These are phyloP conservation scores for Euryodendron excelsum DNA, from an alignment of 148 eudicot genomes.

Conservation along the genomic window DNA sequence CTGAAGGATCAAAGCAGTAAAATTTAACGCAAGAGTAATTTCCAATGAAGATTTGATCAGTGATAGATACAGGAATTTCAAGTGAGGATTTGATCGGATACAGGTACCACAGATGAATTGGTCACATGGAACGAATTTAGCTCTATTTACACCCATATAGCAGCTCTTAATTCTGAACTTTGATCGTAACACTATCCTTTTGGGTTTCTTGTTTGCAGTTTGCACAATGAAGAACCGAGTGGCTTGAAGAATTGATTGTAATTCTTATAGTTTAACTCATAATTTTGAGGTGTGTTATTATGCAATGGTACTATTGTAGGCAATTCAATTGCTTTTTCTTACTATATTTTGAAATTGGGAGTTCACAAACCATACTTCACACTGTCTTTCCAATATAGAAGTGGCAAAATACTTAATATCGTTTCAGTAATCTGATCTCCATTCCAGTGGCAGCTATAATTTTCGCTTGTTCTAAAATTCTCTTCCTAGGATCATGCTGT, in stretches of 20 bases:
- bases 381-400: background rate
- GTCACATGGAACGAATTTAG: background rate
- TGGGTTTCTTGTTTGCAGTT: background rate
- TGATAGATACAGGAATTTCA: background rate
- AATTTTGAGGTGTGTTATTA: constrained; percentile 9
- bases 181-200: background rate
- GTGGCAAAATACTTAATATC: background rate
- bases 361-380: too few species aligned
- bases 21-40: background rate
- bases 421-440: background rate
- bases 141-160: background rate
- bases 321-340: background rate
- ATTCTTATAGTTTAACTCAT: too few species aligned
- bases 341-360: background rate
- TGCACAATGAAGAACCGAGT: too few species aligned
- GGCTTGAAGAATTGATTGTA: constrained; percentile 10
- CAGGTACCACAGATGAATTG: too few species aligned
- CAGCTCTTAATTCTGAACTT: background rate
- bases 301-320: background rate
- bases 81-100: too few species aligned
- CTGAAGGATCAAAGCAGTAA: constrained; percentile 22
- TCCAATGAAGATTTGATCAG: background rate
- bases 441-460: background rate
- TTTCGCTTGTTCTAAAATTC: too few species aligned
- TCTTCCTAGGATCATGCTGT: too few species aligned